Base-by-base conservation (phyloP, 805 yeast genomes). In the Candida schatavii region DNA sequence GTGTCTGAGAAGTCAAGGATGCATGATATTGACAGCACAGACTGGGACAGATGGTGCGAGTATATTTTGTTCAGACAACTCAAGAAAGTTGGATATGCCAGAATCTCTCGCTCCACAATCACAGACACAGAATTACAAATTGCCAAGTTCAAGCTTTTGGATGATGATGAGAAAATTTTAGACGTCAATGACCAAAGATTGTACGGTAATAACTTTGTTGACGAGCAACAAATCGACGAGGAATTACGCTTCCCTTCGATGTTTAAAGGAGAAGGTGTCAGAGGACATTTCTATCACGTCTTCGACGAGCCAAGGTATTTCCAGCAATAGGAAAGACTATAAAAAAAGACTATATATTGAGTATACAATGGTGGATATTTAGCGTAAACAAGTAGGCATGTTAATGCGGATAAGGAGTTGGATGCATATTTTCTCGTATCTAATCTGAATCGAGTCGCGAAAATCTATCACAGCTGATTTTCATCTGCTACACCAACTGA, bases 1-100 rank as follows among this genome's bases (percentile, higher is more conserved):
- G 97, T 90, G 15, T 82, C 95, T 54, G 85, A 84, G 38, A 63
- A 70, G 50, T 81, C 91, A 1, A 86, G 96, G 25, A 88, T 93
- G 91, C 80, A 83, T 54, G 99, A 93, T 61, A 89, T 93, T 48
- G 99, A 93, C 61, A 84, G 90, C 34, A 72, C 84, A 5, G 97
- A 91, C 60, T 87, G 90, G 82, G 99, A 93, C 58, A 80, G 99
- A 68, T 93, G 99, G 99, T 93, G 99, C 67, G 96, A 93, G 68
- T 93, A 93, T 66, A 88, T 93, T 47, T 68, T 93, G 49, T 93
- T 85, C 77, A 85, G 90, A 61, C 83, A 85, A 45, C 68, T 93
- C 63, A 83, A 80, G 60, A 84, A 96, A 64, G 80, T 85, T 1
- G 98, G 95, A 3, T 93, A 93, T 61, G 98, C 98, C 0, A 80